Percentiles rank a stretch among this genome's conserved stretches.
Conservation (phyloP, 2,329 filamentous ascomycete species). For the Xylariales sp. region DNA sequence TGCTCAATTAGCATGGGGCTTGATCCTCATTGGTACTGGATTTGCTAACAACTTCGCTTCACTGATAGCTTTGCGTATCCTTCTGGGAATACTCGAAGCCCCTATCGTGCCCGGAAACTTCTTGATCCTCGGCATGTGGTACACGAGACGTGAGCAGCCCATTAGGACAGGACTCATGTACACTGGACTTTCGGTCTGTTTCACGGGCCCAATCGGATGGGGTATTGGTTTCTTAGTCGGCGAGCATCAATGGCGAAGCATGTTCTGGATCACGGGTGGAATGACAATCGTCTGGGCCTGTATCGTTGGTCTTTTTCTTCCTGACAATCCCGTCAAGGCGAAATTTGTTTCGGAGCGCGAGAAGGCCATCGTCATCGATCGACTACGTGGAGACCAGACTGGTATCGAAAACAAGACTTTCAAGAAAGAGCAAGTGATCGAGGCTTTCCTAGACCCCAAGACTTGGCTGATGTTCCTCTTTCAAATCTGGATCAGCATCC, state of each 20-base stretch:
- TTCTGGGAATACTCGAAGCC: constrained; percentile 27
- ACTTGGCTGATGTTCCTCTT: constrained; percentile 55
- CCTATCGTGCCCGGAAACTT: constrained; percentile 23
- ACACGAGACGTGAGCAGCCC: constrained; percentile 22
- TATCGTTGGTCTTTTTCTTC: constrained; percentile 46
- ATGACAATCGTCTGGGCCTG: constrained; percentile 20
- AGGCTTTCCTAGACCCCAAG: constrained; percentile 55
- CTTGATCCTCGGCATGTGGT: constrained; percentile 27
- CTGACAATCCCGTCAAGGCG: constrained; percentile 52
- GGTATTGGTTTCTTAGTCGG: constrained; percentile 9
- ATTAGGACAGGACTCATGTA: constrained; percentile 21
- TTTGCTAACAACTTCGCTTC: constrained; percentile 23
- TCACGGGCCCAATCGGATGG: constrained; percentile 11
- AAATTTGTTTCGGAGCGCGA: constrained; percentile 46
- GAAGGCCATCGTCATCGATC: constrained; percentile 48
- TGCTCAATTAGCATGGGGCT: constrained; percentile 23
- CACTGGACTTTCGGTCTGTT: constrained; percentile 14
- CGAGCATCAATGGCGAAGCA: constrained; percentile 8
- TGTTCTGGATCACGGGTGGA: constrained; percentile 21
- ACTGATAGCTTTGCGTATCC: constrained; percentile 22
- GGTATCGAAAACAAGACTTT: constrained; percentile 53
- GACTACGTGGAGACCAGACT: constrained; percentile 52
- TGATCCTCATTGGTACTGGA: constrained; percentile 22
- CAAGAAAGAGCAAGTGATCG: constrained; percentile 49
- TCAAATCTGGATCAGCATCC: constrained; percentile 45